Conservation (phyloP, 169 alveolate species). For the Cryptosporidium baileyi region DNA sequence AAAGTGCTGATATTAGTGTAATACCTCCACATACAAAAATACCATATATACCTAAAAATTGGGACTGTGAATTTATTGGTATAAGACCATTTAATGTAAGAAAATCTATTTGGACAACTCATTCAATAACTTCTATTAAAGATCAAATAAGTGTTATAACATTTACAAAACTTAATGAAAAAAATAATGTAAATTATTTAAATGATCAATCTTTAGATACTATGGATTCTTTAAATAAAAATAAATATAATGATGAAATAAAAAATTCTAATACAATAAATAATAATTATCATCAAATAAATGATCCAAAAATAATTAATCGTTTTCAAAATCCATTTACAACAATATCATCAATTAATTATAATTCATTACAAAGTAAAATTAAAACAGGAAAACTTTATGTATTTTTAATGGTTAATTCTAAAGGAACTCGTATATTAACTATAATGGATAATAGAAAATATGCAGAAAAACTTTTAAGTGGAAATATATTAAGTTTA, state of each 20-base stretch:
- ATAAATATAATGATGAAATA: not conserved
- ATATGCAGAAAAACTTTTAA: conserved; percentile 40
- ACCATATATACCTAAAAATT: conserved; percentile 59
- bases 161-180: not conserved
- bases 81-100: conserved; percentile 61
- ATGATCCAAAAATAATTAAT: not conserved
- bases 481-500: not conserved
- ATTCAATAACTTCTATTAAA: conserved; percentile 49
- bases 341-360: not conserved
- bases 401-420: conserved; percentile 65
- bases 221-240: not conserved
- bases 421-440: conserved; percentile 69
- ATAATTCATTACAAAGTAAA: not conserved
- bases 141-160: conserved; percentile 51
- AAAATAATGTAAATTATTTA: not conserved
- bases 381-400: conserved; percentile 31
- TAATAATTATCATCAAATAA: not conserved
- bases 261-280: not conserved
- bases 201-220: not conserved
- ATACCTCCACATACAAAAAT: conserved; percentile 60
- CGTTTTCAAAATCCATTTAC: conserved; percentile 26
- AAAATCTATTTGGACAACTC: conserved; percentile 62
- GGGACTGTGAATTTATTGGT: conserved; percentile 69
- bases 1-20: conserved; percentile 62
- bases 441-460: conserved; percentile 53